A percentile compares a stretch with the other conserved stretches of the same genome.
phyloP scores from a whole-genome alignment of 2,329 filamentous ascomycete species.

The Colletotrichum navitas region DNA sequence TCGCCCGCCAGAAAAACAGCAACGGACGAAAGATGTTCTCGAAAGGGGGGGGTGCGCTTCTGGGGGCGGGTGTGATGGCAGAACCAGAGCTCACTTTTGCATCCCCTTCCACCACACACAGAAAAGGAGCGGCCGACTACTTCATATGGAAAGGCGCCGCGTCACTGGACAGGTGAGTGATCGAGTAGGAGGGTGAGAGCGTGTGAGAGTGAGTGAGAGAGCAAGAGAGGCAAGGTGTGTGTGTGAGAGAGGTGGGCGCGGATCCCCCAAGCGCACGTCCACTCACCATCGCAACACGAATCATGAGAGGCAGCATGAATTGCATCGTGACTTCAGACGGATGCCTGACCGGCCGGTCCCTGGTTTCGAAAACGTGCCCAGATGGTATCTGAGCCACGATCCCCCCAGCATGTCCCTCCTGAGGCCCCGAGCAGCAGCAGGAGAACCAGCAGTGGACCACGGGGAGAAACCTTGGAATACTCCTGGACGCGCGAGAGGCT shows the following conservation, averaged over 20 bases:
- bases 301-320: conserved; percentile 39
- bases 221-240: not conserved
- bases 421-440: conserved; percentile 32
- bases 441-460: conserved; percentile 12
- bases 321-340: conserved; percentile 40
- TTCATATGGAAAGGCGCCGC: conserved; percentile 39
- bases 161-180: conserved; percentile 10
- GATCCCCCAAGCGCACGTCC: conserved; percentile 35
- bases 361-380: conserved; percentile 42
- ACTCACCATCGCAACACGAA: conserved; percentile 41
- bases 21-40: conserved; percentile 26
- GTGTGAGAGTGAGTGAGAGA: not conserved
- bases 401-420: conserved; percentile 9
- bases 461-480: conserved; percentile 20
- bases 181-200: not conserved
- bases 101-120: not conserved
- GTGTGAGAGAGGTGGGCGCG: conserved; percentile 16
- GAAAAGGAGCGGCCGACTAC: conserved; percentile 27
- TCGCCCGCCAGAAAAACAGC: conserved; percentile 30
- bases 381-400: conserved; percentile 34
- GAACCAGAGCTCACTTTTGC: conserved; percentile 30
- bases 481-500: not conserved
- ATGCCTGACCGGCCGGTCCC: conserved; percentile 40
- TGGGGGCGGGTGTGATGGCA: conserved; percentile 17
- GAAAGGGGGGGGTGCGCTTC: not conserved